Base-by-base conservation (phyloP, 768 basidiomycete species). In the Mycena vulgaris region DNA sequence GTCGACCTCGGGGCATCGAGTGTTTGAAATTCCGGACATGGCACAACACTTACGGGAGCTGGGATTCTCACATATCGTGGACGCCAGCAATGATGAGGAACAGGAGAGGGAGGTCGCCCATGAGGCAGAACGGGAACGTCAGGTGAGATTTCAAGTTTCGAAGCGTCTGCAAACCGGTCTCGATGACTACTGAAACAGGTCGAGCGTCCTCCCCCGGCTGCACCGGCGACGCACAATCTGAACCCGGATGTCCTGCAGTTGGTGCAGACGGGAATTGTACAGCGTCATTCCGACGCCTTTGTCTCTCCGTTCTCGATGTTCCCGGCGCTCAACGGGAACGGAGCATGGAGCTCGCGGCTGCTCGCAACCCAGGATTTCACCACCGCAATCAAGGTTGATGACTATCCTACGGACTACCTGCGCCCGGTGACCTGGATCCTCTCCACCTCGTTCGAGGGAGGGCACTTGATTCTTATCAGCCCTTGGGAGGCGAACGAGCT, bases 21-120 rank as follows among this genome's bases (percentile, higher is more conserved):
- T 69, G 13, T 55, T 72, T 27, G 28, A 73, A 3, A 63, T 74
- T 23, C 55, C 73, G 9, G 45, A 63, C 5, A 74, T 86, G 35
- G 69, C 57, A 1, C 63, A 80, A 21, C 79, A 78, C 35, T 76
- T 78, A 21, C 21, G 49, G 10, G 28, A 66, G 14, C 76, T 85
- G 14, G 83, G 83, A 0, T 27, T 80, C 9, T 53, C 58, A 14
- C 52, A 68, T 1, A 37, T 82, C 6, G 40, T 56, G 16, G 68
- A 75, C n/a, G 67, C 39, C 25, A 72, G 63, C 39, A 74, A 85
- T 74, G 83, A 83, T 31, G 86, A 88, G 70, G 88, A 88, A 67
- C 87, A 88, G 66, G 88, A 89, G 61, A 77, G 87, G 28, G 86
- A 89, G 64, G 76, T 89, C 10, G 68, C 73, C 7, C 83, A 82